A percentile compares a stretch with the other conserved stretches of the same genome.
These are phyloP conservation scores for Populus deltoides DNA, from an alignment of 345 rosid species.

Conservation along the genomic window DNA sequence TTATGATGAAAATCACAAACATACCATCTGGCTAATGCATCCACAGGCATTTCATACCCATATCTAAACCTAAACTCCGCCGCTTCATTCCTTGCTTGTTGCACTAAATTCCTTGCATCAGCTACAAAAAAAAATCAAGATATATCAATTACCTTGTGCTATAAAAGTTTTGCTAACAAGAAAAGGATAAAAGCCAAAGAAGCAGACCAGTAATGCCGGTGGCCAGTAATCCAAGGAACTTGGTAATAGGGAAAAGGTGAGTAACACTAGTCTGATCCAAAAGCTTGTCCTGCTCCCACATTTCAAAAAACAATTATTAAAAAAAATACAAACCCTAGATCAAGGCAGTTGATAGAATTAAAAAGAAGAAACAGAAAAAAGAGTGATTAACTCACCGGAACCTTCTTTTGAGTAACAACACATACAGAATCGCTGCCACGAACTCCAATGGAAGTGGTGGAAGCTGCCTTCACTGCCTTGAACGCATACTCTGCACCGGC, in stretches of 20 bases:
- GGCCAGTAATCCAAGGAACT: slow-evolving; percentile 85
- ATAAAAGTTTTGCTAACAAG: not conserved
- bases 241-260: slow-evolving; percentile 87
- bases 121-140: slow-evolving; percentile 42
- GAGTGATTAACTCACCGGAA: slow-evolving; percentile 59
- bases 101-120: slow-evolving; percentile 97
- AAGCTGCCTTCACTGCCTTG: slow-evolving; percentile 96
- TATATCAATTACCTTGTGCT: not conserved
- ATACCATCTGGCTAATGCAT: slow-evolving; percentile 79
- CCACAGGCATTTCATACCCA: slow-evolving; percentile 99
- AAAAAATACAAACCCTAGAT: not conserved
- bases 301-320: not conserved
- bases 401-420: slow-evolving; percentile 98
- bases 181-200: not conserved
- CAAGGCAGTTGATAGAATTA: slow-evolving; percentile 7
- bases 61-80: slow-evolving; percentile 93
- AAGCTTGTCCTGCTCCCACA: slow-evolving; percentile 80
- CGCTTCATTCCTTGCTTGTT: slow-evolving; percentile 98
- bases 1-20: not conserved
- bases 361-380: not conserved
- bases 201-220: slow-evolving; percentile 91
- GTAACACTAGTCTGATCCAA: slow-evolving; percentile 92
- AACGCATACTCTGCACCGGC: slow-evolving; percentile 72
- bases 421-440: slow-evolving; percentile 93
- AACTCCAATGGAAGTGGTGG: slow-evolving; percentile 92